Conservation (phyloP, 1,284 basidiomycete species). For the Cryptococcus sp. region DNA sequence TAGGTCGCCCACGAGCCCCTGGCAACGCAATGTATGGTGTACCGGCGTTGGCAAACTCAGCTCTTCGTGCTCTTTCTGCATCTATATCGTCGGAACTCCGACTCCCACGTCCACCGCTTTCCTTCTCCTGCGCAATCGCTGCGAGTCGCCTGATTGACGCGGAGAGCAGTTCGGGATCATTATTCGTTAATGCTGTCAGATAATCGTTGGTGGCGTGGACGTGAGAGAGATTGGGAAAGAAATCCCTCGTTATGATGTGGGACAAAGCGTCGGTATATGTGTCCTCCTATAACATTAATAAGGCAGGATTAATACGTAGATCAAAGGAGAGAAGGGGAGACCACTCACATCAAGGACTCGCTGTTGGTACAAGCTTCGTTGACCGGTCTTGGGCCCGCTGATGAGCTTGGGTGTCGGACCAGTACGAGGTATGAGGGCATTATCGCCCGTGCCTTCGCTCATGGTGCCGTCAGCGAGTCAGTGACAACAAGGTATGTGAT, state of each 20-base stretch:
- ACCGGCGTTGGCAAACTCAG: constrained; percentile 33
- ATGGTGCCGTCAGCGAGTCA: constrained; percentile 8
- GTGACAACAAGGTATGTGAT: too few relatives aligned
- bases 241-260: constrained; percentile 92
- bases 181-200: constrained; percentile 70
- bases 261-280: constrained; percentile 92
- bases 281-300: constrained; percentile 63
- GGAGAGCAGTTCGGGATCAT: constrained; percentile 71
- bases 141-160: constrained; percentile 72
- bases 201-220: constrained; percentile 83
- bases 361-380: constrained; percentile 46
- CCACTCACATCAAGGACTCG: constrained; percentile 45
- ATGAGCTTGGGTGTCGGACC: constrained; percentile 34
- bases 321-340: neutral
- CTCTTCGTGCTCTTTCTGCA: constrained; percentile 21
- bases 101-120: constrained; percentile 21
- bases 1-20: constrained; percentile 17
- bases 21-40: constrained; percentile 46
- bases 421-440: constrained; percentile 36
- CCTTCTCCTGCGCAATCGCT: constrained; percentile 57
- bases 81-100: constrained; percentile 17
- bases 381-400: constrained; percentile 37
- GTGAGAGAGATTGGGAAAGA: constrained; percentile 88
- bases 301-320: constrained; percentile 14
- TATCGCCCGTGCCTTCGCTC: constrained; percentile 13